phyloP scores from a whole-genome alignment of 345 rosid species.

The Populus tremula region DNA sequence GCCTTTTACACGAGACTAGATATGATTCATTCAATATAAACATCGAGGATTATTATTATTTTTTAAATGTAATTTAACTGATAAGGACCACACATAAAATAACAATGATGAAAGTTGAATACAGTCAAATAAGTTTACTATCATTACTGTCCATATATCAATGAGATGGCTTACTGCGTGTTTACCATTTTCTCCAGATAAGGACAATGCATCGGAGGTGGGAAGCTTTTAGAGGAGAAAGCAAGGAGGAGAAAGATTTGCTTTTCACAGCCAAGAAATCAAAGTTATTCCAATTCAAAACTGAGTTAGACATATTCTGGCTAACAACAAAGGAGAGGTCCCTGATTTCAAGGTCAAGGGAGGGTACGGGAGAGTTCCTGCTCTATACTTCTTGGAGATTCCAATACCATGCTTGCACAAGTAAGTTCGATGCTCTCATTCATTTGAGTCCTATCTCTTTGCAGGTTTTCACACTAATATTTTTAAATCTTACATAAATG shows the following conservation, averaged over 20 bases:
- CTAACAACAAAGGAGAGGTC: conserved; percentile 23
- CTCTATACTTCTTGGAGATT: conserved; percentile 25
- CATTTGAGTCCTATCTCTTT: too few relatives aligned
- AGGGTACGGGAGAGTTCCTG: conserved; percentile 37
- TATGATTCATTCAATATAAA: too few relatives aligned
- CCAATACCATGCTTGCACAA: conserved; percentile 34
- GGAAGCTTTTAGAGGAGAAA: conserved; percentile 34
- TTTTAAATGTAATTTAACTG: too few relatives aligned
- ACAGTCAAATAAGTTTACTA: too few relatives aligned
- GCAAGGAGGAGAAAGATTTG: conserved; percentile 21
- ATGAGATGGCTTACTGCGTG: neutral
- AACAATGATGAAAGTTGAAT: too few relatives aligned
- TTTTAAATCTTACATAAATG: conserved; percentile 29
- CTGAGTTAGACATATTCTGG: conserved; percentile 36
- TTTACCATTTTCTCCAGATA: conserved; percentile 13
- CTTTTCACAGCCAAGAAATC: conserved; percentile 39
- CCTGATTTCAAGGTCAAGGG: conserved; percentile 45
- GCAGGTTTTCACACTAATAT: neutral
- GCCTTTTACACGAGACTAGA: too few relatives aligned
- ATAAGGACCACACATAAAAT: too few relatives aligned
- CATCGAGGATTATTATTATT: too few relatives aligned
- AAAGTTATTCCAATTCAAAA: conserved; percentile 18
- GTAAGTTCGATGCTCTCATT: neutral
- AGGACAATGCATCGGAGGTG: conserved; percentile 38
- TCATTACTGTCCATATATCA: too few relatives aligned